Base-by-base conservation (phyloP, 441 rosid species). In the Populus hybrid region DNA sequence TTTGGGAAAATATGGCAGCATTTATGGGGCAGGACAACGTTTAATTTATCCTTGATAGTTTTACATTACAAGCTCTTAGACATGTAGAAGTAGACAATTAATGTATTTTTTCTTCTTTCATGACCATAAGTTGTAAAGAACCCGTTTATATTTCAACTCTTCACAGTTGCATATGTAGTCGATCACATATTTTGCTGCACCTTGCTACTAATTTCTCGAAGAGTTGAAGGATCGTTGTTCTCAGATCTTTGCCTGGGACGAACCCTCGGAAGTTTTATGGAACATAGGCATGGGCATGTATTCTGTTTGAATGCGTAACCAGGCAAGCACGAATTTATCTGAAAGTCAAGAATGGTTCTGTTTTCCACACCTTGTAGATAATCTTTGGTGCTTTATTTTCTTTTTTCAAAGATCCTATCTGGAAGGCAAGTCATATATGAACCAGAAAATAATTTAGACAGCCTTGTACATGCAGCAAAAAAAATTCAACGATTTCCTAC, bases 11-110 rank as follows among this genome's bases (percentile, higher is more conserved):
- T 75, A 81, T 67, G 75, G 74, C 79, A 81, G 78, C 78, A 74
- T 70, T 78, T 69, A 81, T 70, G 83, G 79, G 79, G 79, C 82
- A 83, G 86, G 79, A 26, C 72, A 80, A 42, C 69, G 46, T 69
- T 76, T 70, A 73, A 57, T 79, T 77, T 61, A 16, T 36, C 65
- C 75, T 79, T 72, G 42, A 57, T 35, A 65, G 34, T 10, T 4
- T 28, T 65, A 65, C 34, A 23, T 9, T 11, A 63, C 71, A 24
- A 24, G 7, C 61, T 73, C 32, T 30, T 79, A 77, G 81, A 79
- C 2, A 9, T 24, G 1, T 65, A 53, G 61, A 18, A 53, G 70
- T 76, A 84, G 84, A 67, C 72, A 42, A 35, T 67, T 67, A 36
- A 64, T 34, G 72, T 40, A 40, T 67, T 59, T 68, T 46, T 30